These are phyloP conservation scores for Kockovaella imperatae DNA, from an alignment of 768 basidiomycete genomes.

Conservation along the genomic window DNA sequence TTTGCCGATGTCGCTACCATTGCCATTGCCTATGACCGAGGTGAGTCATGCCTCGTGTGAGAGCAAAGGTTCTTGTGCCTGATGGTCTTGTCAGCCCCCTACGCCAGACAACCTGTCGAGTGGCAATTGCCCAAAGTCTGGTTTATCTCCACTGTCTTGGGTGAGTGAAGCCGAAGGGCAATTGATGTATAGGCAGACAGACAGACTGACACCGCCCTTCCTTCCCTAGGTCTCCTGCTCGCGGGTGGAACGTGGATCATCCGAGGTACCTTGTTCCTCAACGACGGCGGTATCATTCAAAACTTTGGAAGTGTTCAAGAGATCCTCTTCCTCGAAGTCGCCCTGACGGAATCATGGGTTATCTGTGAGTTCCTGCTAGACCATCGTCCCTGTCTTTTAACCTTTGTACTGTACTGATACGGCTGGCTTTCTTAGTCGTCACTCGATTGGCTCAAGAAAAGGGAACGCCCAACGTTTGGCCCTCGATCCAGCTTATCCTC, in stretches of 20 bases:
- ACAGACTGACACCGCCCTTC: too few relatives aligned
- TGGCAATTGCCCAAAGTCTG: conserved; percentile 53
- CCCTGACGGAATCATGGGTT: conserved; percentile 51
- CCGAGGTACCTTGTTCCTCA: conserved; percentile 48
- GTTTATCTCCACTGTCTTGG: conserved; percentile 49
- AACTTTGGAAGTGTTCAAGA: conserved; percentile 51
- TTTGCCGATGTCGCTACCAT: conserved; percentile 51
- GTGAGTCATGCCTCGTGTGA: too few relatives aligned
- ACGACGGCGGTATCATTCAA: conserved; percentile 48
- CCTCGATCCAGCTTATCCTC: conserved; percentile 48
- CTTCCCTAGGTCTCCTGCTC: conserved; percentile 43
- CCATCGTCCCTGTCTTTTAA: not conserved
- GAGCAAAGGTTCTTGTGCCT: too few relatives aligned
- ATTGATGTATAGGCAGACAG: not conserved
- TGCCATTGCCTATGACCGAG: conserved; percentile 51
- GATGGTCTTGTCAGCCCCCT: too few relatives aligned
- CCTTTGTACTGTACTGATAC: too few relatives aligned
- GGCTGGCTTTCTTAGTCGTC: conserved; percentile 26
- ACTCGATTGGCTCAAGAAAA: conserved; percentile 42
- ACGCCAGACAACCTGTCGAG: conserved; percentile 48
- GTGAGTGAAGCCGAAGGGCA: conserved; percentile 3
- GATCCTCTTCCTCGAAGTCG: conserved; percentile 51
- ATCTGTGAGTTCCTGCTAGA: conserved; percentile 43
- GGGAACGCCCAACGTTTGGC: conserved; percentile 42
- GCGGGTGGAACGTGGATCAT: conserved; percentile 51